Conservation (phyloP, 305 asterid species). For the Fraxinus xanthoxyloides region DNA sequence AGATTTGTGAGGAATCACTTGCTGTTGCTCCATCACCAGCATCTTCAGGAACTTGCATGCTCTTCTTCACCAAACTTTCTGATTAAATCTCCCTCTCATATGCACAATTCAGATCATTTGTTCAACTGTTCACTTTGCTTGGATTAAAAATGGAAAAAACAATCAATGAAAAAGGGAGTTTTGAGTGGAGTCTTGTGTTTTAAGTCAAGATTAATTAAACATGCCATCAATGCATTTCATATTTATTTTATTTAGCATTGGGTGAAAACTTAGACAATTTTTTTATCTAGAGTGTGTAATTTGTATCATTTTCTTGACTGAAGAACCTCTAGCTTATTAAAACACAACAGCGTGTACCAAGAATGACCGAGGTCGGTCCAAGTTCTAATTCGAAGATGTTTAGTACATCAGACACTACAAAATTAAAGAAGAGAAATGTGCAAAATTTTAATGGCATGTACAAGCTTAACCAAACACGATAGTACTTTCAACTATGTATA, state of each 20-base stretch:
- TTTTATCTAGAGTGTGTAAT: background rate
- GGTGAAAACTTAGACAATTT: background rate
- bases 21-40: conserved; percentile 55
- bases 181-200: background rate
- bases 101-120: conserved; percentile 10
- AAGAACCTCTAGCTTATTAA: background rate
- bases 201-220: background rate
- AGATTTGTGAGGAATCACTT: conserved; percentile 40
- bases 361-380: background rate
- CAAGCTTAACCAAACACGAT: background rate
- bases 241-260: background rate
- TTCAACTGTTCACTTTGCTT: conserved; percentile 20
- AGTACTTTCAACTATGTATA: background rate
- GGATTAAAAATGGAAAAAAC: background rate
- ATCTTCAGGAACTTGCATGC: conserved; percentile 19
- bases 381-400: background rate
- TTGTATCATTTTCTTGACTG: background rate
- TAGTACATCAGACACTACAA: background rate
- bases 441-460: too few relatives aligned
- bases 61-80: conserved; percentile 54
- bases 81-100: conserved; percentile 56
- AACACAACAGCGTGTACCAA: background rate
- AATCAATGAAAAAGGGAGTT: background rate
- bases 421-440: background rate
- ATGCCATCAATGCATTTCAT: background rate